Conservation (phyloP, 2,329 filamentous ascomycete species). For the Dactylonectria macrodidyma region DNA sequence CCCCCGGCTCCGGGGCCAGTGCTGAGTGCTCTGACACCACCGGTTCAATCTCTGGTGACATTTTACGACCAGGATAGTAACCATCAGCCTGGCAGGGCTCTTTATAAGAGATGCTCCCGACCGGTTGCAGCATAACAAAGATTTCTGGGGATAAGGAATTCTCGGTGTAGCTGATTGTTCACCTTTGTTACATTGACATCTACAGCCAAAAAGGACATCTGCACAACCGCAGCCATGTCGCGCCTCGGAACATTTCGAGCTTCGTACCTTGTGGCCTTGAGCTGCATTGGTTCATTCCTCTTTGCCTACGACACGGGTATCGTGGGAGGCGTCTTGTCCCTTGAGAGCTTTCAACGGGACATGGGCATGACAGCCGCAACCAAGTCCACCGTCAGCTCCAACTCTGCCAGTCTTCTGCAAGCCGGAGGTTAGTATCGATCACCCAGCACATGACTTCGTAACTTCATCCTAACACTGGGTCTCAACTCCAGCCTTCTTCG, state of each 20-base stretch:
- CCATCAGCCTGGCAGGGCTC: neutral
- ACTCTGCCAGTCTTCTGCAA: constrained; percentile 59
- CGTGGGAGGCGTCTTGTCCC: constrained; percentile 58
- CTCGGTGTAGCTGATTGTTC: neutral
- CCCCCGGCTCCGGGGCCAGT: neutral
- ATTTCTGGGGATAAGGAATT: neutral
- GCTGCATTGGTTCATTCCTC: constrained; percentile 58
- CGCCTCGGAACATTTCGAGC: constrained; percentile 55
- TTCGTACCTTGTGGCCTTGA: constrained; percentile 55
- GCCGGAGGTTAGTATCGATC: constrained; percentile 53
- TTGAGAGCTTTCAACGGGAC: constrained; percentile 56
- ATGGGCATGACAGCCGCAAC: constrained; percentile 52
- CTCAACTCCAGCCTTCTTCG: constrained; percentile 54
- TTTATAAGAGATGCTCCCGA: constrained; percentile 34
- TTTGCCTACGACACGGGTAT: constrained; percentile 61
- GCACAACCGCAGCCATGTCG: constrained; percentile 35
- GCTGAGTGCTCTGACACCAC: constrained; percentile 24
- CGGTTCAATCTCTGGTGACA: constrained; percentile 27
- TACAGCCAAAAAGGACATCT: neutral
- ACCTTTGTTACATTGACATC: neutral
- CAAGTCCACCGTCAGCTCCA: constrained; percentile 54
- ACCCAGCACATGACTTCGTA: neutral
- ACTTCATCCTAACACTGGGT: constrained; percentile 5
- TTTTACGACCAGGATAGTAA: constrained; percentile 13
- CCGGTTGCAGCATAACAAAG: constrained; percentile 13